Percentiles rank a stretch among this genome's conserved stretches.
Conservation (phyloP, 345 rosid species). For the Brassica cretica region DNA sequence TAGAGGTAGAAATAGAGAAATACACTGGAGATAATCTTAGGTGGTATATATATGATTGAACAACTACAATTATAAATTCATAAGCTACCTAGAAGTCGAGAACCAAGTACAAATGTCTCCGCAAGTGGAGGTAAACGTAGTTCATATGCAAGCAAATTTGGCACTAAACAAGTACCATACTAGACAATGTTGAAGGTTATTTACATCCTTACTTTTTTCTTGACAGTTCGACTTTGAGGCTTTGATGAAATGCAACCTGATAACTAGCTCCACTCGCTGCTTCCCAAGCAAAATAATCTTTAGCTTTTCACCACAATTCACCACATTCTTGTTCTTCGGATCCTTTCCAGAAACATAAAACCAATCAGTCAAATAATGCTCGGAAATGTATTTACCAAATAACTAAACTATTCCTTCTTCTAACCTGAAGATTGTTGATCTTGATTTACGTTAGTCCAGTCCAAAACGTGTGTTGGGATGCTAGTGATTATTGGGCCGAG, state of each 20-base stretch:
- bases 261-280: constrained; percentile 66
- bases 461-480: neutral
- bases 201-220: constrained; percentile 34
- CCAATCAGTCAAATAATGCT: constrained; percentile 12
- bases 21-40: too few relatives aligned
- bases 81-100: constrained; percentile 26
- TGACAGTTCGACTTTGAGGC: neutral
- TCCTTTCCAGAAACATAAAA: constrained; percentile 48
- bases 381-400: neutral
- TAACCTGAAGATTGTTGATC: constrained; percentile 82
- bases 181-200: neutral
- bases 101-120: neutral
- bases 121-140: too few relatives aligned
- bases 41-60: too few relatives aligned
- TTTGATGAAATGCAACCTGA: constrained; percentile 83
- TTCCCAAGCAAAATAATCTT: constrained; percentile 71
- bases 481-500: neutral
- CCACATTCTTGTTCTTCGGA: constrained; percentile 74
- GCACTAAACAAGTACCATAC: constrained; percentile 12
- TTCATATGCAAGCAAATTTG: too few relatives aligned
- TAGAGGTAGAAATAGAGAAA: too few relatives aligned
- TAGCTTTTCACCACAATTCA: constrained; percentile 75
- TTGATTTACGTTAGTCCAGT: constrained; percentile 56
- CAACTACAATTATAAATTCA: too few relatives aligned
- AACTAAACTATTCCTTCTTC: neutral